A percentile compares a stretch with the other conserved stretches of the same genome.
Evolutionary conservation across 306 rosid genomes (phyloP).

Genomic region (Citrullus colocynthis): DNA sequence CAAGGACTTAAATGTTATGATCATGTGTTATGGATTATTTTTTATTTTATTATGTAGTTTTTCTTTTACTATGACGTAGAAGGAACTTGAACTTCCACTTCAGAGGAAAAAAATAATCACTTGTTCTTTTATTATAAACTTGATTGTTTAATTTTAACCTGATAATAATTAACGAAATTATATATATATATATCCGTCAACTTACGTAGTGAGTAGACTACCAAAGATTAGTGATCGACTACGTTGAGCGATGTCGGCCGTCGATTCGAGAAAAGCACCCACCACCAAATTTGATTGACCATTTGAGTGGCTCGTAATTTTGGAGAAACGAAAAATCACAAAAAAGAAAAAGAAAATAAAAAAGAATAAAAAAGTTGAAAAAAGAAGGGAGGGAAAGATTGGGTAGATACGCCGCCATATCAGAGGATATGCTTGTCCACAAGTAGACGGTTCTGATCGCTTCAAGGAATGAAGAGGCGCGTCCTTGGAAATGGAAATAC

Average conservation of each 20-base stretch:
- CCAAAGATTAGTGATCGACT: neutral
- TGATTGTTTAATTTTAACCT: no score
- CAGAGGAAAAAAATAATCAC: no score
- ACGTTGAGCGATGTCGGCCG: neutral
- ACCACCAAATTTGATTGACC: neutral
- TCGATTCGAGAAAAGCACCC: neutral
- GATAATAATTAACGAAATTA: no score
- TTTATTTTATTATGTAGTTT: no score
- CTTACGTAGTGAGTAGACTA: neutral
- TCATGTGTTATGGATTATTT: no score
- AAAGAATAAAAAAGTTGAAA: no score
- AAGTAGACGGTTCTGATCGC: slow-evolving; percentile 8
- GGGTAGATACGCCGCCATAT: slow-evolving; percentile 9
- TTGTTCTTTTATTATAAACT: no score
- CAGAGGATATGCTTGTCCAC: slow-evolving; percentile 7
- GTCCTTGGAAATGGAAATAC: slow-evolving; percentile 3
- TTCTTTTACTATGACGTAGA: no score
- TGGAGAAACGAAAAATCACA: neutral
- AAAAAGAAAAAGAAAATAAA: neutral
- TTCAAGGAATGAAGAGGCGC: slow-evolving; percentile 7
- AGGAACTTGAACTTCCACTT: no score
- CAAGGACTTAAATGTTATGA: no score
- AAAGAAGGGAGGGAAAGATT: neutral
- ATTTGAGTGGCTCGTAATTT: neutral
- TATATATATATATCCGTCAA: neutral